Conservation (phyloP, 73 alveolate genomes). For the Symbiodinium natans region DNA sequence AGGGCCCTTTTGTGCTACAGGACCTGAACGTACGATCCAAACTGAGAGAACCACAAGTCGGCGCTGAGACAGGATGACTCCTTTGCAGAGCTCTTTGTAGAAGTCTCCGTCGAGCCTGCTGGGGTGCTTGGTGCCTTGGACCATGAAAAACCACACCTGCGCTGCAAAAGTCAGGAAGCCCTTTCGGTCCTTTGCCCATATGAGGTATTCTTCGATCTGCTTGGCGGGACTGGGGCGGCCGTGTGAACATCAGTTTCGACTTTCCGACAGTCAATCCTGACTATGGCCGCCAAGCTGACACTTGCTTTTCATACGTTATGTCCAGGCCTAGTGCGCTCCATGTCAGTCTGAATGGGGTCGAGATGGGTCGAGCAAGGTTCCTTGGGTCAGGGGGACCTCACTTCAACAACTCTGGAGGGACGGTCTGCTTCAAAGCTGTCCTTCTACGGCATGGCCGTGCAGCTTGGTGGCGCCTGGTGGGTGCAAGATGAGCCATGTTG, state of each 20-base stretch:
- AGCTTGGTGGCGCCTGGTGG: background rate
- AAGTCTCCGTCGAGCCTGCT: background rate
- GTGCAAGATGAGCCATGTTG: too few species aligned
- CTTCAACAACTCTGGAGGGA: slow-evolving; percentile 81
- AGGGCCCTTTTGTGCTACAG: slow-evolving; percentile 46
- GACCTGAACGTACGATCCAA: background rate
- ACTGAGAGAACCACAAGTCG: background rate
- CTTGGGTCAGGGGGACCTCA: slow-evolving; percentile 61
- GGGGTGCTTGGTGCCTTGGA: background rate
- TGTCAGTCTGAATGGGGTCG: too few species aligned
- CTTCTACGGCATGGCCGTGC: slow-evolving; percentile 26
- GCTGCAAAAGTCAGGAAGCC: background rate
- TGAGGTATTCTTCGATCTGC: slow-evolving; percentile 28
- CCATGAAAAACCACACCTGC: background rate
- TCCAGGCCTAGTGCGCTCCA: too few species aligned
- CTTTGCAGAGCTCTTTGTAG: background rate
- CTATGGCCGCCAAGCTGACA: slow-evolving; percentile 23
- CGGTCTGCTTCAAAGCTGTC: slow-evolving; percentile 44
- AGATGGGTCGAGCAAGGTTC: background rate
- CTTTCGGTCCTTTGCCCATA: background rate
- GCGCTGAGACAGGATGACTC: background rate
- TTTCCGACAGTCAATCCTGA: slow-evolving; percentile 77
- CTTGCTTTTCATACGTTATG: too few species aligned
- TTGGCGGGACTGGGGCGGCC: slow-evolving; percentile 92
- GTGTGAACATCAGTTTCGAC: slow-evolving; percentile 72